Base-by-base conservation (phyloP, 108 stramenopile genomes). In the Poteriospumella lacustris region DNA sequence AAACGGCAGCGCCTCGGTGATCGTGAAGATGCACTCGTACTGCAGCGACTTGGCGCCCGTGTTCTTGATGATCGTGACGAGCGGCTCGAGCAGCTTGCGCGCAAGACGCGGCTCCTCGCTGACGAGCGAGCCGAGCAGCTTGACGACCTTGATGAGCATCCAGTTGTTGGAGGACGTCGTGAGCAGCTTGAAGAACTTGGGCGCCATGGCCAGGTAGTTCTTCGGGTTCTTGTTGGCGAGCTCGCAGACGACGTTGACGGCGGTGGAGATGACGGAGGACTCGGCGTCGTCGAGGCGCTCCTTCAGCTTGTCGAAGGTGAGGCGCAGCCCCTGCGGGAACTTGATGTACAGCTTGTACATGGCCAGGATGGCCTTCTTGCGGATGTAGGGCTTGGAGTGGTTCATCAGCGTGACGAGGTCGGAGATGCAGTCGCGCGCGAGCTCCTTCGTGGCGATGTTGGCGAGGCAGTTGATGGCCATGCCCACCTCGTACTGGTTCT, bases 141-240 rank as follows among this genome's bases (percentile, higher is more conserved):
- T 99, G 58, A 97, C 96, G 1, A 99, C 94, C 87, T 99, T 99
- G 87, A 99, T 99, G 42, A 99, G 88, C 98, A 99, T 99, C 98
- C 98, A 99, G 83, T 99, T 99, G 84, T 99, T 99, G 76, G 89
- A 89, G 3, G 91, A 90, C 47, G 89, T 89, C 26, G 94, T 97
- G 44, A 99, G 80, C 24, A 99, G 79, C 75, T 91, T 84, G 90
- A 99, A 99, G 78, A 99, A 96, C 68, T 94, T 89, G 3, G 98
- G 98, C 15, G 98, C 98, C 82, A 99, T 81, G 44, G 91, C 90
- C 40, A 99, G 80, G 87, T 97, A 99, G 81, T 99, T 99, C 70
- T 88, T 91, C 3, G 98, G 96, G 81, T 97, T 97, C 84, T 93
- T 94, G 83, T 97, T 91, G 40, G 91, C 88, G 44, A 99, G 86